Base-by-base conservation (phyloP, 306 rosid species). In the Cajanus cajan region DNA sequence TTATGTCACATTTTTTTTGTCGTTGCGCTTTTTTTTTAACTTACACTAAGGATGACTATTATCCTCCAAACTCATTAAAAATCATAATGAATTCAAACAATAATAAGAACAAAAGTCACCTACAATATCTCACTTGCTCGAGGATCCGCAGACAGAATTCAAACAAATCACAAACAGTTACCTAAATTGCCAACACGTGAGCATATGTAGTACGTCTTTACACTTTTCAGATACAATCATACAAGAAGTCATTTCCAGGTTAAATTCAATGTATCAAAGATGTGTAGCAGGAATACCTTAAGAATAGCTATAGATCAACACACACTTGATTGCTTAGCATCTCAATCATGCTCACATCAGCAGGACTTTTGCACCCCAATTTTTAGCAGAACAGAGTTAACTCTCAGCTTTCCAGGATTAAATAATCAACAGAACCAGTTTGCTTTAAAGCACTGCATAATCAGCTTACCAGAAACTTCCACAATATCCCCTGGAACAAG, bases 301-400 rank as follows among this genome's bases (percentile, higher is more conserved):
- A 95, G 97, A 86, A 93, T 92, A 65, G 98, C 98, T 81, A 92
- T n/a, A n/a, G 98, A 87, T 95, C 98, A 79, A 95, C 94, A 12
- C 98, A 97, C 71, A 95, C 79, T 82, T 88, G 91, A 89, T 88
- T 91, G 73, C 96, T 95, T 71, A 95, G 87, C 93, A 91, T 86
- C 85, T 92, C 98, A 24, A 95, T 86, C 96, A 93, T 91, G 86
- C 97, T 90, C 98, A 95, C 88, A 84, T 95, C 98, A 6, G 98
- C 98, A 66, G 98, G 98, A 90, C 92, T 82, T 95, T 95, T 92
- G 91, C 97, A 88, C 77, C 98, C 98, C 90, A 95, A 98, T 92
- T 40, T 65, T 72, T 74, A 79, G 74, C 73, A 80, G 74, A 66
- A 86, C n/a, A 74, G 51, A 76, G 68, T 68, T 52, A 52, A 78